These are phyloP conservation scores for Vitis rupestris DNA, from an alignment of 164 flowering plant genomes.

Conservation along the genomic window DNA sequence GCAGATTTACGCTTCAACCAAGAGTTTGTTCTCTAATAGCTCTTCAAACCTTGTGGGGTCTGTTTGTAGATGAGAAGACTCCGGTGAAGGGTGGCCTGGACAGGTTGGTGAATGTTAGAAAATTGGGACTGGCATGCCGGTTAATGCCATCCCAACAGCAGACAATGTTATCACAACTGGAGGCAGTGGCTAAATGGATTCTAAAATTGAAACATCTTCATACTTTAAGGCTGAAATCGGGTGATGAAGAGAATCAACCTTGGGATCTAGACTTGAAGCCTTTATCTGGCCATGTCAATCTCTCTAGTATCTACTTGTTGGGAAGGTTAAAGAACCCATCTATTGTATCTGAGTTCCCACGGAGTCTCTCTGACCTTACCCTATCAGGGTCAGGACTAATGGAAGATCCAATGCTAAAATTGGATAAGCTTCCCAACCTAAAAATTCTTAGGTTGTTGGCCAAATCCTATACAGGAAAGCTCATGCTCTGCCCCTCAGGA, in stretches of 20 bases:
- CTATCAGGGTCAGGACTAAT: slow-evolving; percentile 7
- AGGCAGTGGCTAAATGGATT: slow-evolving; percentile 11
- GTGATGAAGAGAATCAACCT: slow-evolving; percentile 10
- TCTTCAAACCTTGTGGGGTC: slow-evolving; percentile 15
- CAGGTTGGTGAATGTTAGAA: not conserved
- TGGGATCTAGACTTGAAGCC: slow-evolving; percentile 7
- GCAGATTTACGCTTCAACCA: not conserved
- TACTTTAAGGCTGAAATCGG: slow-evolving; percentile 20
- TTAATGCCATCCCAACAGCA: too few species aligned
- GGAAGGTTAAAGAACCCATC: not conserved
- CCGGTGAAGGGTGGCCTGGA: not conserved
- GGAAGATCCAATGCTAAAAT: slow-evolving; percentile 9
- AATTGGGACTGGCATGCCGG: slow-evolving; percentile 9
- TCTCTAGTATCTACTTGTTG: slow-evolving; percentile 16
- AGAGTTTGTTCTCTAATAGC: not conserved
- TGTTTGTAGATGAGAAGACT: slow-evolving; percentile 3
- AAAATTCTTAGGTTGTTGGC: slow-evolving; percentile 1
- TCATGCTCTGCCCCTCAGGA: slow-evolving; percentile 6
- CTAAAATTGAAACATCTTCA: slow-evolving; percentile 12
- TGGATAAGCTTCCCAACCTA: slow-evolving; percentile 13
- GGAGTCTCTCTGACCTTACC: slow-evolving; percentile 1
- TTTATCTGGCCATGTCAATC: slow-evolving; percentile 1
- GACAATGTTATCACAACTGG: too few species aligned
- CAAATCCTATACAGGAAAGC: slow-evolving; percentile 4
- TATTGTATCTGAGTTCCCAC: not conserved